Evolutionary conservation across 2,329 filamentous ascomycete genomes (phyloP), one percentile per base, ranked within the genome.

Genomic region (Fusarium metavorans): DNA sequence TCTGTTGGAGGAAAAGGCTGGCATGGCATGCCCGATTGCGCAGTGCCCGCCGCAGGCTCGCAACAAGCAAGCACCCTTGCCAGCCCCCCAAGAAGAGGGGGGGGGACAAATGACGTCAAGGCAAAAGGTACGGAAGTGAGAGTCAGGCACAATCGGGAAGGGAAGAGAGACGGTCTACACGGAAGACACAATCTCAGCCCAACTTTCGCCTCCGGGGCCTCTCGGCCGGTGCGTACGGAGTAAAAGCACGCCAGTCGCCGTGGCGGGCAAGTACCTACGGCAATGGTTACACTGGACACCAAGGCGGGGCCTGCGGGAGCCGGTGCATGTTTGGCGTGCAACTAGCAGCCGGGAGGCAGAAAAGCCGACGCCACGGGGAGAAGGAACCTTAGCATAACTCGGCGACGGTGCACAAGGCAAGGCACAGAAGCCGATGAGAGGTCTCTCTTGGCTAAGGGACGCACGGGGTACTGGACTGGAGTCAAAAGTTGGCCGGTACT

Each of bases 341-440:
- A 57, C 67, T 78, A 78, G 66, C 70, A 74, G 32, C 54, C 77
- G 77, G 77, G 74, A 77, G 59, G 62, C 59, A 67, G 63, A 68
- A 65, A 74, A 76, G 74, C 77, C 77, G 77, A 73, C 68, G 71
- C 74, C 74, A 78, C 73, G 65, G 69, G 70, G 66, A 66, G 54
- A 77, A 71, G 69, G 64, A 78, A 76, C 43, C 43, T 48, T 48
- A 48, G 66, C 64, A 78, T 65, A 76, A 73, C 68, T 70, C 70
- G 77, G 25, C 23, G 43, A 48, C 65, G 48, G 48, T 54, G 66
- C 72, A 66, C 70, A 68, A 73, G 69, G 68, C 68, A 32, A 75
- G 74, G 68, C 43, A 66, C 65, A 68, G 62, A 60, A 71, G 56
- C 67, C 63, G 54, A 67, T 54, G 50, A 68, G 11, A 63, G 43